Evolutionary conservation across 2,329 filamentous ascomycete species (phyloP).

Genomic region (Arthrobotrys conoides): DNA sequence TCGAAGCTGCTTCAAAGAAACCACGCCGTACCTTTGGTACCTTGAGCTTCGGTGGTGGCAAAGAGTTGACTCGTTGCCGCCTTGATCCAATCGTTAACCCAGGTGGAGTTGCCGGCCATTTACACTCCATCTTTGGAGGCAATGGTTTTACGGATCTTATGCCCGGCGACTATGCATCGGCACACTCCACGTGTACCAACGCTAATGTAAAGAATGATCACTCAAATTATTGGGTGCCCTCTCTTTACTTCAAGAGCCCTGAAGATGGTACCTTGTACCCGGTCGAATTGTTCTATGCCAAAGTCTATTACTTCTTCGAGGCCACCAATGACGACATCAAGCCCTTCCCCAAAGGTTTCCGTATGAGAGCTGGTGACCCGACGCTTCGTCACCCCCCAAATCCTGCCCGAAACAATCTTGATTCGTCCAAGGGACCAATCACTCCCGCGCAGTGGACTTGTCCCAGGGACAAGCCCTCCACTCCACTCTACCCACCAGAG

Average conservation of each 20-base stretch:
- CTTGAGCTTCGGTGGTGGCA: slow-evolving; percentile 50
- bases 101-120: slow-evolving; percentile 75
- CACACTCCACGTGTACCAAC: slow-evolving; percentile 77
- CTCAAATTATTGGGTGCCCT: slow-evolving; percentile 89
- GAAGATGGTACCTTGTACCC: slow-evolving; percentile 45
- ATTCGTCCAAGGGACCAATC: slow-evolving; percentile 66
- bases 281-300: slow-evolving; percentile 54
- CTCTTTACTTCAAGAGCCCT: slow-evolving; percentile 74
- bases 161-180: slow-evolving; percentile 41
- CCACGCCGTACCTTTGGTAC: slow-evolving; percentile 49
- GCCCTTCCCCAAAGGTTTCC: slow-evolving; percentile 83
- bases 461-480: slow-evolving; percentile 69
- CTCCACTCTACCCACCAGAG: slow-evolving; percentile 82
- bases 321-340: slow-evolving; percentile 71
- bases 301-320: slow-evolving; percentile 60
- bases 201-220: slow-evolving; percentile 84
- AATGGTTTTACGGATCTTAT: slow-evolving; percentile 65
- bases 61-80: slow-evolving; percentile 67
- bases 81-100: slow-evolving; percentile 82
- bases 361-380: slow-evolving; percentile 84
- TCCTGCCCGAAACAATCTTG: slow-evolving; percentile 39
- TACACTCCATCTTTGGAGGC: slow-evolving; percentile 82
- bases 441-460: slow-evolving; percentile 68
- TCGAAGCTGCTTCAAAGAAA: slow-evolving; percentile 48
- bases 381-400: slow-evolving; percentile 77